Evolutionary conservation across 495 filamentous ascomycete genomes (phyloP).

Genomic region (Penicillium bialowiezense): DNA sequence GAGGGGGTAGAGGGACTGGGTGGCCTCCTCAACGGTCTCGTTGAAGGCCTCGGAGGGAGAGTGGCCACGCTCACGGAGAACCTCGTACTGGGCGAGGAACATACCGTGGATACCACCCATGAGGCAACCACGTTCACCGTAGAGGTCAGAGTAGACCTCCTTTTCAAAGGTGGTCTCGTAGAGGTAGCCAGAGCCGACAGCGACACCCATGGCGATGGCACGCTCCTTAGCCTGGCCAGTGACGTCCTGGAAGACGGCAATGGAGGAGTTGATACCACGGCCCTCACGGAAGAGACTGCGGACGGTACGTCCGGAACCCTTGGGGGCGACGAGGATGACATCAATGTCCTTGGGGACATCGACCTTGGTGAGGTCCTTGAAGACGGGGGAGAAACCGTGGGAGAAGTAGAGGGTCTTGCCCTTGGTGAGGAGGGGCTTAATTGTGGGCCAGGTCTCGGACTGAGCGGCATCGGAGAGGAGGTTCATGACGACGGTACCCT

Average conservation of each 20-base stretch:
- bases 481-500: constrained; percentile 98
- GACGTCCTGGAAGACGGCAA: constrained; percentile 98
- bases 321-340: constrained; percentile 98
- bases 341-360: constrained; percentile 93
- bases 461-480: constrained; percentile 95
- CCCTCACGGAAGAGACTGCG: constrained; percentile 96
- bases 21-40: constrained; percentile 99
- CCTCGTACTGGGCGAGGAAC: constrained; percentile 99
- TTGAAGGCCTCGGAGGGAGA: constrained; percentile 98
- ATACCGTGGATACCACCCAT: constrained; percentile 99
- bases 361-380: constrained; percentile 99
- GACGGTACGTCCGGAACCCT: constrained; percentile 97
- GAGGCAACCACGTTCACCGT: constrained; percentile 98
- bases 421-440: constrained; percentile 97
- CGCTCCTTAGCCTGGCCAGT: constrained; percentile 98
- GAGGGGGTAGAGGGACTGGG: constrained; percentile 93
- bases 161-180: constrained; percentile 99
- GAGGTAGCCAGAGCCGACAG: constrained; percentile 93
- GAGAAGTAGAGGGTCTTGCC: constrained; percentile 99
- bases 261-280: constrained; percentile 98
- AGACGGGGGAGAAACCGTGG: constrained; percentile 99
- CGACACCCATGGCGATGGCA: constrained; percentile 94
- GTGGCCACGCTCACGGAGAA: constrained; percentile 97
- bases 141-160: constrained; percentile 98
- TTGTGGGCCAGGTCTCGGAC: constrained; percentile 94